Conservation (phyloP, 306 rosid genomes). For the Prunus salicina region DNA sequence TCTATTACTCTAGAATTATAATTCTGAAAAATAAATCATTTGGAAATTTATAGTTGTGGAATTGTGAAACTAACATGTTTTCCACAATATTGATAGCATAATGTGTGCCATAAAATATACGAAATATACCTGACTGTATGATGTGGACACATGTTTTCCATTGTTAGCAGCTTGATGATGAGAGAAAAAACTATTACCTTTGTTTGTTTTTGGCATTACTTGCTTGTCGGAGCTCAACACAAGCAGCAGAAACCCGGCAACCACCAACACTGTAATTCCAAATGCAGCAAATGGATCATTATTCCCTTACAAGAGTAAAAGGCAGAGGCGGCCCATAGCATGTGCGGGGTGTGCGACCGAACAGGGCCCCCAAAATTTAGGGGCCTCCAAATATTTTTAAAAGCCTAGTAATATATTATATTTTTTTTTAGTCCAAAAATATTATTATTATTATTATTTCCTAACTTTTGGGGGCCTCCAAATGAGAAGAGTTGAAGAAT, state of each 20-base stretch:
- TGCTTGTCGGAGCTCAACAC: slow-evolving; percentile 8
- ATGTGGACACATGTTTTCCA: neutral
- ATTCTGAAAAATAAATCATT: neutral
- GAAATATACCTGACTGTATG: neutral
- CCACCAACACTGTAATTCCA: slow-evolving; percentile 10
- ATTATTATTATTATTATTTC: no score
- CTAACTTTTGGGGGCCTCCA: no score
- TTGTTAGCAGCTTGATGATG: no score
- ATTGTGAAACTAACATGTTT: neutral
- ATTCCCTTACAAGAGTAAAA: neutral
- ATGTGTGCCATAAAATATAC: neutral
- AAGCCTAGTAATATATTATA: no score
- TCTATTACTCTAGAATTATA: neutral
- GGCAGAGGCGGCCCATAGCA: no score
- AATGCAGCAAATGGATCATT: neutral
- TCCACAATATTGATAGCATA: neutral
- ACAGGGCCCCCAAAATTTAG: no score
- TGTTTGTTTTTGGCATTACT: neutral
- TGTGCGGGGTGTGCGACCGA: no score
- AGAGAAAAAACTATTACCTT: neutral
- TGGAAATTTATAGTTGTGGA: neutral
- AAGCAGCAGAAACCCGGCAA: neutral
- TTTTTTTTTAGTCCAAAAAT: no score
- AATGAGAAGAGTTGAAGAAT: no score
- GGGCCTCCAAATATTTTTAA: no score